Percentiles rank a stretch among this genome's conserved stretches.
Evolutionary conservation across 176 grass and related monocot genomes (phyloP).

Genomic region (Eragrostis nindensis): DNA sequence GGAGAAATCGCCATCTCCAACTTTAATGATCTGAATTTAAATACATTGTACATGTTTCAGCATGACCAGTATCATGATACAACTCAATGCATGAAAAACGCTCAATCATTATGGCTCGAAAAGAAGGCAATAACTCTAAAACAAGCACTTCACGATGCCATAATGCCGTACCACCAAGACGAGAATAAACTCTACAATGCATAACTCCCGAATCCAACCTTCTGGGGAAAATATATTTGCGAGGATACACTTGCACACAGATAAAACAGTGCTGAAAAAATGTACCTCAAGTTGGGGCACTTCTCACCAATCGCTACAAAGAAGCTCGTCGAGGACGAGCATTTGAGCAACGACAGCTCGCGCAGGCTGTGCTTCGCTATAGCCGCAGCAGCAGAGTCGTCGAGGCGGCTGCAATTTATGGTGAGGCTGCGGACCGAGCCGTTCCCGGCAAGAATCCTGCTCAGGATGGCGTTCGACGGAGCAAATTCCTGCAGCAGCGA

Average conservation of each 20-base stretch:
- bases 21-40: slow-evolving; percentile 49
- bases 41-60: background rate
- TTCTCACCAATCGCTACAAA: slow-evolving; percentile 58
- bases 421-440: slow-evolving; percentile 49
- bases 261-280: background rate
- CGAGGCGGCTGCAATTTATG: slow-evolving; percentile 73
- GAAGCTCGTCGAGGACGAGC: slow-evolving; percentile 64
- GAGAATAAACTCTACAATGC: background rate
- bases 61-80: background rate
- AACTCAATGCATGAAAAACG: background rate
- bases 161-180: no score
- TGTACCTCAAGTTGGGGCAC: slow-evolving; percentile 74
- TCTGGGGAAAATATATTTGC: background rate
- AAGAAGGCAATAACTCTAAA: background rate
- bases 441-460: slow-evolving; percentile 67
- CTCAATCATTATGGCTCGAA: background rate
- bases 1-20: slow-evolving; percentile 40
- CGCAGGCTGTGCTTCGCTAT: slow-evolving; percentile 69
- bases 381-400: slow-evolving; percentile 56
- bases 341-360: slow-evolving; percentile 79
- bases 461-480: slow-evolving; percentile 54
- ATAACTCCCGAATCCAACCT: background rate
- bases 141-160: background rate
- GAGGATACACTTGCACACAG: background rate
- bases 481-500: slow-evolving; percentile 56